Percentiles rank a stretch among this genome's conserved stretches.
These are phyloP conservation scores for Ilyonectria destructans DNA, from an alignment of 2,329 filamentous ascomycete species.

Conservation along the genomic window DNA sequence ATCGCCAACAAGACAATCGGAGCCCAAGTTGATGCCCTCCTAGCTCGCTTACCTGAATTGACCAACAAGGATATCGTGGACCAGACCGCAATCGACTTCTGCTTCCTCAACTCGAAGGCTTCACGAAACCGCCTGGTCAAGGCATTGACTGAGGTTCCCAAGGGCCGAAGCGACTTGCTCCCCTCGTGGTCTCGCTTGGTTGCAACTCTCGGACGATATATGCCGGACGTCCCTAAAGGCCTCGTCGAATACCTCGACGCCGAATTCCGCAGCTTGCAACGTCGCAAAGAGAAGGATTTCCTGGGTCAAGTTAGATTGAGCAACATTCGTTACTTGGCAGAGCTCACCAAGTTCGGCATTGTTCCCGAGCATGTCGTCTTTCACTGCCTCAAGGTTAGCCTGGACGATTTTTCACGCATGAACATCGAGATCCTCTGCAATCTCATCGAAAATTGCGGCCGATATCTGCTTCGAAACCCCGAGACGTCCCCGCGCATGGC, in stretches of 20 bases:
- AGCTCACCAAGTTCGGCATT: constrained; percentile 97
- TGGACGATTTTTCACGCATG: constrained; percentile 98
- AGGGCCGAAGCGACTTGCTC: constrained; percentile 91
- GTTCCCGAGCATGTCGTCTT: constrained; percentile 99
- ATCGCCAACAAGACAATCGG: constrained; percentile 99
- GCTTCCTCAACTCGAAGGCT: constrained; percentile 98
- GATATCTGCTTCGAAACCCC: constrained; percentile 92
- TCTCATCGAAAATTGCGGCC: constrained; percentile 94
- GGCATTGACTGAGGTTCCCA: constrained; percentile 93
- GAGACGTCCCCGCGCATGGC: constrained; percentile 95
- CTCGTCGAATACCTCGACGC: constrained; percentile 94
- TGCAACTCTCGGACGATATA: constrained; percentile 92
- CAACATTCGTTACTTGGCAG: constrained; percentile 97
- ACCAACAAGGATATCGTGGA: constrained; percentile 94
- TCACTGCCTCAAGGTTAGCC: constrained; percentile 96
- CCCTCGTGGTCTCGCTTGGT: constrained; percentile 94
- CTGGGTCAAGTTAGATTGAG: constrained; percentile 92
- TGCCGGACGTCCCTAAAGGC: constrained; percentile 94
- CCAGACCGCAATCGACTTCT: constrained; percentile 95
- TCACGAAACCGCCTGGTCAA: constrained; percentile 96
- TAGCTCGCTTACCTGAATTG: constrained; percentile 90
- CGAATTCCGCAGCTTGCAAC: constrained; percentile 95
- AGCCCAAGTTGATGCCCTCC: constrained; percentile 92
- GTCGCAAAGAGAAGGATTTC: constrained; percentile 98
- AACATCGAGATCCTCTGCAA: constrained; percentile 99